Evolutionary conservation across 2,329 filamentous ascomycete species (phyloP).

Genomic region (Periconia macrospinosa): DNA sequence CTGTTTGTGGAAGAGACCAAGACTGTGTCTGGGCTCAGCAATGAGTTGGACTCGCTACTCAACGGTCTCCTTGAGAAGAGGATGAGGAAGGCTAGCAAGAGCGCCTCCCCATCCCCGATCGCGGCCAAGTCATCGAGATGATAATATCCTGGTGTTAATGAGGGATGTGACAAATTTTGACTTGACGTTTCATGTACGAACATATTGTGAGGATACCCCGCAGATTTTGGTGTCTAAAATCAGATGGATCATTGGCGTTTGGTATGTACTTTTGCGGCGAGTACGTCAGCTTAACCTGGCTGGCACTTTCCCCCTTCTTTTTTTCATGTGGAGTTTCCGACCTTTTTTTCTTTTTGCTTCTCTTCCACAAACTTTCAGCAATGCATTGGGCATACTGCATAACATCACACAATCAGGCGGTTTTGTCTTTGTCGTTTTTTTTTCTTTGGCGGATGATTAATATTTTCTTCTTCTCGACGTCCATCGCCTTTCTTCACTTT

Average conservation of each 20-base stretch:
- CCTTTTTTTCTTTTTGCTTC: neutral
- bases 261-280: neutral
- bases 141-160: neutral
- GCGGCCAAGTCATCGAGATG: neutral
- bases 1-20: conserved; percentile 88
- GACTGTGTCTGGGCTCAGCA: conserved; percentile 82
- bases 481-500: neutral
- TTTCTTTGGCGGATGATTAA: neutral
- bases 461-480: neutral
- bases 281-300: neutral
- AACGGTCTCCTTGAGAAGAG: conserved; percentile 71
- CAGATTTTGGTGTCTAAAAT: neutral
- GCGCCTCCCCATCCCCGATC: neutral
- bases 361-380: neutral
- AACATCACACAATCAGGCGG: neutral
- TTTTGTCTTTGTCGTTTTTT: neutral
- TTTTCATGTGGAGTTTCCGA: neutral
- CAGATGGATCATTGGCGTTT: neutral
- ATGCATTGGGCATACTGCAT: neutral
- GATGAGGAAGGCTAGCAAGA: conserved; percentile 20
- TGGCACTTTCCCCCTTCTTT: neutral
- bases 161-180: neutral
- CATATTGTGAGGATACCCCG: neutral
- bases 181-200: neutral
- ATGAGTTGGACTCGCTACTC: conserved; percentile 85